Conservation (phyloP, 164 flowering plant species). For the Vitis rupestris region DNA sequence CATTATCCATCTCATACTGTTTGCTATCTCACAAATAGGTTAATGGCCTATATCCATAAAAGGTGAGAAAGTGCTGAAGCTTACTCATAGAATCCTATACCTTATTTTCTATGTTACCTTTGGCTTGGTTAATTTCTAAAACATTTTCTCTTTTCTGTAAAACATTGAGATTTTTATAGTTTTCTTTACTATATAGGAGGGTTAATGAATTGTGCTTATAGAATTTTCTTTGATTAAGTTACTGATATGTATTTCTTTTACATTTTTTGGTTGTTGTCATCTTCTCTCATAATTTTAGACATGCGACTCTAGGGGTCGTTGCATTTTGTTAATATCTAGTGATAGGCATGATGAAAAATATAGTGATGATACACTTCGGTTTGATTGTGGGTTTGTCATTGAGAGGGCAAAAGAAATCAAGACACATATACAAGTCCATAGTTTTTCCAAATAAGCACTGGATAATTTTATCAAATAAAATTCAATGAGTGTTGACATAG, state of each 20-base stretch:
- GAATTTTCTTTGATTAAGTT: neutral
- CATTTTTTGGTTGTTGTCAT: neutral
- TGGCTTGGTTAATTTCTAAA: neutral
- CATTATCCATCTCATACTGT: constrained; percentile 72
- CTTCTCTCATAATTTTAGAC: neutral
- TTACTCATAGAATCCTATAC: neutral
- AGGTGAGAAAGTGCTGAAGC: constrained; percentile 40
- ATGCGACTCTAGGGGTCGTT: neutral
- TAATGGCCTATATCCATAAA: constrained; percentile 74
- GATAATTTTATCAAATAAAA: too few relatives aligned
- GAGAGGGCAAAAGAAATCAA: too few relatives aligned
- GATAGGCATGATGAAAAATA: neutral
- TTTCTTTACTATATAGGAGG: neutral
- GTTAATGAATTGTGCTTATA: neutral
- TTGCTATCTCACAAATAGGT: constrained; percentile 73
- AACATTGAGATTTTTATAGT: neutral
- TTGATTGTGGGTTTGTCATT: neutral
- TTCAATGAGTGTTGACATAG: too few relatives aligned
- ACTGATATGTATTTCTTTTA: neutral
- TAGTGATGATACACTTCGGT: neutral
- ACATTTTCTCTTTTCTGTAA: neutral
- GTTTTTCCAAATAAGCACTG: too few relatives aligned
- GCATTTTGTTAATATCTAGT: neutral
- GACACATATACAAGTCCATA: too few relatives aligned
- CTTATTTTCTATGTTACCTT: neutral